Evolutionary conservation across 768 basidiomycete genomes (phyloP).

Genomic region (Panaeolus cyanescens): DNA sequence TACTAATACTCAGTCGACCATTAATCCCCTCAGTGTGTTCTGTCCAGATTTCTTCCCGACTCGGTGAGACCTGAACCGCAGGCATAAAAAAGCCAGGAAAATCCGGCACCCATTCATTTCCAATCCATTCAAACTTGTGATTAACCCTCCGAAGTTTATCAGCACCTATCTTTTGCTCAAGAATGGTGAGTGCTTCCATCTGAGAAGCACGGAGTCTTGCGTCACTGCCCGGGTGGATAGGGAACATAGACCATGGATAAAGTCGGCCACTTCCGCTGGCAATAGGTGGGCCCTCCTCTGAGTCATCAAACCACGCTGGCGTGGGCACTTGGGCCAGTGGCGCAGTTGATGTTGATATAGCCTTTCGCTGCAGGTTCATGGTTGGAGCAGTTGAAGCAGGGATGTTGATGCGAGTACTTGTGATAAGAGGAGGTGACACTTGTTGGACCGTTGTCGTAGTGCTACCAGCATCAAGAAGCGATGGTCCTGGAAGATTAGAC

Average conservation of each 20-base stretch:
- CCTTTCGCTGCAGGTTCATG: too few species aligned
- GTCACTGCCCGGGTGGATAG: neutral
- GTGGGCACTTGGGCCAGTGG: neutral
- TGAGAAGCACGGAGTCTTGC: neutral
- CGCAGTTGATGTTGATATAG: too few species aligned
- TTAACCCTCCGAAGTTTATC: neutral
- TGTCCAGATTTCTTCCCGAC: slow-evolving; percentile 30
- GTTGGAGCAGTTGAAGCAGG: too few species aligned
- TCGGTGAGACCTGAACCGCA: neutral
- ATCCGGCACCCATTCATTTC: neutral
- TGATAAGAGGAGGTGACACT: too few species aligned
- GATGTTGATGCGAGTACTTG: too few species aligned
- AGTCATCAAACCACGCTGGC: neutral
- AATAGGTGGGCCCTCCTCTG: neutral
- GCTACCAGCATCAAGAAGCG: too few species aligned
- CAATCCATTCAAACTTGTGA: neutral
- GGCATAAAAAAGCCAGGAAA: neutral
- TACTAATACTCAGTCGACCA: slow-evolving; percentile 18
- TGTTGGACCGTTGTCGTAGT: too few species aligned
- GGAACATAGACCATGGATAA: neutral
- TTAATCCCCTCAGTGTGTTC: slow-evolving; percentile 27
- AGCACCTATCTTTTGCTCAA: neutral
- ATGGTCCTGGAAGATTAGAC: too few species aligned
- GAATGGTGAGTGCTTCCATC: neutral
- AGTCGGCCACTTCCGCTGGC: neutral